Conservation (phyloP, 768 basidiomycete species). For the Phallus indusiatus region DNA sequence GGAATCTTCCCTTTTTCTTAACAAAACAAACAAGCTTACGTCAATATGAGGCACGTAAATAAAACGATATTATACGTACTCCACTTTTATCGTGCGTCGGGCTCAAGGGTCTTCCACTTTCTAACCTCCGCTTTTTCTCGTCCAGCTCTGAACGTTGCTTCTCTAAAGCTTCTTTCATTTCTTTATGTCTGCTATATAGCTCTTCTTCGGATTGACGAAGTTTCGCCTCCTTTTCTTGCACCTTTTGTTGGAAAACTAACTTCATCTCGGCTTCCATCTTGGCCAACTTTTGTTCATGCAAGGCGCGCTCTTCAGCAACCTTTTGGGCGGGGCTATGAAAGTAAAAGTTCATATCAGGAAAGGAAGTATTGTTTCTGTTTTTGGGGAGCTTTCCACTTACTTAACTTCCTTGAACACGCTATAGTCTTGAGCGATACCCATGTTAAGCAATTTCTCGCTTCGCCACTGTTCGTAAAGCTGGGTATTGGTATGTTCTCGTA, state of each 20-base stretch:
- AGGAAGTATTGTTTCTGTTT: background rate
- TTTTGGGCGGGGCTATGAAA: conserved; percentile 78
- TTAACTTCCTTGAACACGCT: conserved; percentile 99
- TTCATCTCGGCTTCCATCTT: conserved; percentile 99
- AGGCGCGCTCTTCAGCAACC: conserved; percentile 88
- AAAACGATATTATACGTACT: conserved; percentile 39
- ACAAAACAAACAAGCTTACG: background rate
- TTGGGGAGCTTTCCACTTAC: conserved; percentile 39
- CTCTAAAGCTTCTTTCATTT: conserved; percentile 99
- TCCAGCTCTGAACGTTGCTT: conserved; percentile 93
- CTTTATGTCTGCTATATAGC: conserved; percentile 94
- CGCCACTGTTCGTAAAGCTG: conserved; percentile 98
- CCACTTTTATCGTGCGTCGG: conserved; percentile 70
- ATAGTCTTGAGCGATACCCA: conserved; percentile 97
- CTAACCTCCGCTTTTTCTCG: conserved; percentile 95
- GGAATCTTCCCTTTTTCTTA: background rate
- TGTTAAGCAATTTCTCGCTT: conserved; percentile 88
- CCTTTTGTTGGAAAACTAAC: conserved; percentile 99
- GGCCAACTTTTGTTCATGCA: conserved; percentile 94
- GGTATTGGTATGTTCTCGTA: conserved; percentile 94
- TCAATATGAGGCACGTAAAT: background rate
- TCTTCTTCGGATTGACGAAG: conserved; percentile 99
- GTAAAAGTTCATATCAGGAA: background rate
- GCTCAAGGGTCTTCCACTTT: conserved; percentile 88
- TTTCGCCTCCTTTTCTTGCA: conserved; percentile 98